Percentiles rank a stretch among this genome's conserved stretches.
These are phyloP conservation scores for Oenanthe javanica DNA, from an alignment of 140 eudicot species.

Conservation along the genomic window DNA sequence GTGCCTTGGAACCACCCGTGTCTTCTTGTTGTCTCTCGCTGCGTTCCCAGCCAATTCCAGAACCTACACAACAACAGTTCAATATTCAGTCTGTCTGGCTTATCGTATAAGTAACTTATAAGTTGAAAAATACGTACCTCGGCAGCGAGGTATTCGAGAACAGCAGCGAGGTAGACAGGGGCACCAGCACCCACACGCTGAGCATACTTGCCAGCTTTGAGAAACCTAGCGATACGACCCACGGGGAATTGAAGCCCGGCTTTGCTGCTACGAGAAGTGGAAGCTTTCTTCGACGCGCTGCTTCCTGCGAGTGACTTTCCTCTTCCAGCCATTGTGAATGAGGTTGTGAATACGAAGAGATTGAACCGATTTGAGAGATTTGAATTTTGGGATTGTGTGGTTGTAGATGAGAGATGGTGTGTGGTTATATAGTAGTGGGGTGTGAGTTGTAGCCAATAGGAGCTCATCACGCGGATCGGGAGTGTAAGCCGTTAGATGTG, in stretches of 20 bases:
- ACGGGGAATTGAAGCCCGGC: slow-evolving; percentile 93
- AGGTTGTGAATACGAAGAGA: background rate
- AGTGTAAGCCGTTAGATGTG: background rate
- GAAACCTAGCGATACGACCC: slow-evolving; percentile 81
- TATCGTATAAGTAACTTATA: too few species aligned
- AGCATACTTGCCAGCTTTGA: slow-evolving; percentile 90
- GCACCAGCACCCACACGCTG: slow-evolving; percentile 98
- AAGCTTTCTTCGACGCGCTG: slow-evolving; percentile 65
- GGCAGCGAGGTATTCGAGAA: slow-evolving; percentile 91
- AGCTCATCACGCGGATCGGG: slow-evolving; percentile 22
- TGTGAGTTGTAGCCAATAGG: slow-evolving; percentile 20
- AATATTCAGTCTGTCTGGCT: background rate
- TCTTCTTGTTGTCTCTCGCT: slow-evolving; percentile 69
- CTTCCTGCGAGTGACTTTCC: slow-evolving; percentile 71
- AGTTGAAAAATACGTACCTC: slow-evolving; percentile 31
- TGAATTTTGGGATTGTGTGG: background rate
- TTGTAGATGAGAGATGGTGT: background rate
- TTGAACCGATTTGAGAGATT: background rate
- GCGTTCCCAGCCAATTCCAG: slow-evolving; percentile 70
- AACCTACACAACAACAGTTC: slow-evolving; percentile 18
- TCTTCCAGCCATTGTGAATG: slow-evolving; percentile 60
- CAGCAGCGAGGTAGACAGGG: slow-evolving; percentile 92
- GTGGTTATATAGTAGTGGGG: slow-evolving; percentile 19
- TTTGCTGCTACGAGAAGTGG: slow-evolving; percentile 57
- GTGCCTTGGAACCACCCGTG: slow-evolving; percentile 58